These are phyloP conservation scores for Cadophora sp. DNA, from an alignment of 2,329 filamentous ascomycete species.

Conservation along the genomic window DNA sequence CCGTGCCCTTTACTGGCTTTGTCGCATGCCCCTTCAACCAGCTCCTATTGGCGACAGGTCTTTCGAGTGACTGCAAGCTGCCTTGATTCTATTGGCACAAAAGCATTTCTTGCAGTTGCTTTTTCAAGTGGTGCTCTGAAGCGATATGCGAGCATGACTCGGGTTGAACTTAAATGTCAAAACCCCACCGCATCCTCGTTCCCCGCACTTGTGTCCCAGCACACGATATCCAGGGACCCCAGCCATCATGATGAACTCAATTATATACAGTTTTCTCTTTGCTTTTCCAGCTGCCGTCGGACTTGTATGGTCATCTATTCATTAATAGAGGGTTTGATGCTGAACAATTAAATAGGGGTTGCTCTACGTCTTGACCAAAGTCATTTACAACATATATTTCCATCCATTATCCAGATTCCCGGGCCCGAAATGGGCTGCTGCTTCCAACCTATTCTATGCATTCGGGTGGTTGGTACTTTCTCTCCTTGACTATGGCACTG, in stretches of 20 bases:
- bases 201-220: conserved; percentile 3
- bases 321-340: not conserved
- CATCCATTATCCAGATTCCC: not conserved
- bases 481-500: not conserved
- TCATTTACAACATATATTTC: not conserved
- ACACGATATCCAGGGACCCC: not conserved
- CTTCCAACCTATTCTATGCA: conserved; percentile 9
- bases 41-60: no score
- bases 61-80: no score
- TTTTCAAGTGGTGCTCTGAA: not conserved
- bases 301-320: not conserved
- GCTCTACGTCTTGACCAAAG: not conserved
- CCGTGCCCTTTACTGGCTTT: no score
- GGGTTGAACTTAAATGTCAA: not conserved
- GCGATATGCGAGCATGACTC: conserved; percentile 12
- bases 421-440: not conserved
- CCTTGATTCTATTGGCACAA: not conserved
- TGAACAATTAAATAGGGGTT: not conserved
- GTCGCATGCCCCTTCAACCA: no score
- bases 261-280: not conserved
- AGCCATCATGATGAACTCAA: not conserved
- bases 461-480: not conserved
- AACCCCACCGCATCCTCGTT: not conserved
- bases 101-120: not conserved
- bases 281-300: not conserved